Base-by-base conservation (phyloP, 2,329 filamentous ascomycete genomes). In the Sporothrix pseudoabietina region DNA sequence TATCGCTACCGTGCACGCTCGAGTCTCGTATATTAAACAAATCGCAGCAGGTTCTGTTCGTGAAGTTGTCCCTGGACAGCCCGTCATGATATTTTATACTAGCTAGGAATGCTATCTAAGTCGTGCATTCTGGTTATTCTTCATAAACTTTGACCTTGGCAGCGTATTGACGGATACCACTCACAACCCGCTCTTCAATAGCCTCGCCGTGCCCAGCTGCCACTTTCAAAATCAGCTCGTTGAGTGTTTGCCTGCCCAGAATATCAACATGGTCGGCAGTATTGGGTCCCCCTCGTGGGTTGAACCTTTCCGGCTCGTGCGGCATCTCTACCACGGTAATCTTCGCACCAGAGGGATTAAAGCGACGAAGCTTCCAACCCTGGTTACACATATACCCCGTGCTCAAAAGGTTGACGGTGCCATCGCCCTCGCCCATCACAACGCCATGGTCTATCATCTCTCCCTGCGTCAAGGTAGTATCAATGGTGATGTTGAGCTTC, bases 241-340 rank as follows among this genome's bases (percentile, higher is more conserved):
- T 99, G 35, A 99, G 85, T 44, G 90, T 94, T 77, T 94, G 90
- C 41, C 96, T 86, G 0, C 96, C 96, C 2, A 99, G 86, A 74
- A 99, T 99, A 80, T 99, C 96, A 69, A 99, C 96, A 79, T 99
- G 96, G 79, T 99, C 96, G 16, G 94, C 94, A 75, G 87, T 90
- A 74, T 89, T 89, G 32, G 89, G 88, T 0, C 89, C 90, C 22
- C 90, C 90, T 71, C 96, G 86, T 0, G 96, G 94, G 77, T 91
- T 95, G 81, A 98, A 99, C 22, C 93, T 85, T 78, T 98, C 95
- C 0, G 96, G 96, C 79, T 98, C 94, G 79, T 99, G 96, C 0
- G 91, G 92, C 96, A 99, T 99, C 84, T 99, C 96, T 75, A 92
- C 94, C 0, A 94, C 92, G 55, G 90, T 97, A 75, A 99, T 85